Evolutionary conservation across 441 rosid genomes (phyloP).

Genomic region (Pelargonium hybrid): DNA sequence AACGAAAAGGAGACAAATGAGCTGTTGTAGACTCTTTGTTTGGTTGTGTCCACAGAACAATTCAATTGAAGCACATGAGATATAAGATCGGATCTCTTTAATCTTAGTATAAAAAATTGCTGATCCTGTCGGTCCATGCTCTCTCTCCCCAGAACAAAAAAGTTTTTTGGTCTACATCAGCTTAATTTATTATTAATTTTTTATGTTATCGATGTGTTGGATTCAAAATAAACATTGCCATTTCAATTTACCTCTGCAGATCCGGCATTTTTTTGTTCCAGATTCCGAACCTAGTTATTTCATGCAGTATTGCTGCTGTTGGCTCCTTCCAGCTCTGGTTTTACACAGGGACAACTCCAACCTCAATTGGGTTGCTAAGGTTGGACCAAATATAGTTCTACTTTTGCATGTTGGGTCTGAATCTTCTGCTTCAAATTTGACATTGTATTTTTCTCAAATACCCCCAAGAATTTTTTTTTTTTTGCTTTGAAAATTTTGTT

Average conservation of each 20-base stretch:
- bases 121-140: too few relatives aligned
- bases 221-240: background rate
- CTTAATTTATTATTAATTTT: background rate
- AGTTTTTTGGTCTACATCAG: background rate
- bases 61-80: background rate
- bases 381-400: slow-evolving; percentile 22
- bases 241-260: slow-evolving; percentile 2
- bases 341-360: slow-evolving; percentile 51
- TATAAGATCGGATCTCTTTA: background rate
- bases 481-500: background rate
- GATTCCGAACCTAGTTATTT: slow-evolving; percentile 68
- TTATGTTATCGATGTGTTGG: background rate
- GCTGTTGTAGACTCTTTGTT: background rate
- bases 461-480: background rate
- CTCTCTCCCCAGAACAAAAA: too few relatives aligned
- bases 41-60: background rate
- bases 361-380: slow-evolving; percentile 79
- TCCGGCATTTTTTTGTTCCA: slow-evolving; percentile 40
- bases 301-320: slow-evolving; percentile 70
- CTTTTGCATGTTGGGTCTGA: slow-evolving; percentile 9
- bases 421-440: background rate
- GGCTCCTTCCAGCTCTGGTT: slow-evolving; percentile 92
- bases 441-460: background rate
- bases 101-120: background rate
- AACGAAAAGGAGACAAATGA: background rate